Base-by-base conservation (phyloP, 2,329 filamentous ascomycete genomes). In the Didymella sp. region DNA sequence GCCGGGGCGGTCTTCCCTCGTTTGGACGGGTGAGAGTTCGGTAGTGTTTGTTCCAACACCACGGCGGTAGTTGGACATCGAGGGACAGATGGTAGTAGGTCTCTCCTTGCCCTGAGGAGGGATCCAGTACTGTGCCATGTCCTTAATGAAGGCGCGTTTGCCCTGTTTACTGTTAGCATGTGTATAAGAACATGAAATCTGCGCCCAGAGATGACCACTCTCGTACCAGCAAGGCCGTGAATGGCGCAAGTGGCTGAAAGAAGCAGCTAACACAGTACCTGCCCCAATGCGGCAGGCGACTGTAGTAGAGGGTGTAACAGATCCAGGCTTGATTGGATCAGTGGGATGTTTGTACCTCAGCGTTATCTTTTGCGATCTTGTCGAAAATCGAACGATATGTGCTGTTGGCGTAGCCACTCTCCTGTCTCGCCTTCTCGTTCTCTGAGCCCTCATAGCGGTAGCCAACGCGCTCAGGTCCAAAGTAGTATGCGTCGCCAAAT, bases 401-500 rank as follows among this genome's bases (percentile, higher is more conserved):
- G 64, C 85, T 87, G 46, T 88, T 75, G 40, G 82, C 78, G 69
- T 90, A 91, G 51, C 90, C 90, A 63, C 86, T 89, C 68, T 84
- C 73, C 41, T 74, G 62, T 56, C 80, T 75, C 43, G 75, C 76
- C 60, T 81, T 73, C 69, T 84, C 81, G 59, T 80, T 73, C 68
- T 84, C 81, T 64, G 96, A 90, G 41, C 89, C 75, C 71, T 88
- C 88, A 73, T 91, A 99, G 69, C 95, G 87, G 49, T 85, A 80
- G 70, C 90, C 88, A 67, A 98, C 83, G 67, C 91, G 85, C 79
- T 99, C 95, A 6, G 94, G 93, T 49, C 95, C 94, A 73, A 89
- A 98, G 80, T 98, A 98, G 75, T 94, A 98, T 59, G 93, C 90
- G 78, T 98, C 95, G 51, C 94, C 94, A 78, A 98, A 98, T 5